Evolutionary conservation across 306 rosid genomes (phyloP).

Genomic region (Albizia julibrissin): DNA sequence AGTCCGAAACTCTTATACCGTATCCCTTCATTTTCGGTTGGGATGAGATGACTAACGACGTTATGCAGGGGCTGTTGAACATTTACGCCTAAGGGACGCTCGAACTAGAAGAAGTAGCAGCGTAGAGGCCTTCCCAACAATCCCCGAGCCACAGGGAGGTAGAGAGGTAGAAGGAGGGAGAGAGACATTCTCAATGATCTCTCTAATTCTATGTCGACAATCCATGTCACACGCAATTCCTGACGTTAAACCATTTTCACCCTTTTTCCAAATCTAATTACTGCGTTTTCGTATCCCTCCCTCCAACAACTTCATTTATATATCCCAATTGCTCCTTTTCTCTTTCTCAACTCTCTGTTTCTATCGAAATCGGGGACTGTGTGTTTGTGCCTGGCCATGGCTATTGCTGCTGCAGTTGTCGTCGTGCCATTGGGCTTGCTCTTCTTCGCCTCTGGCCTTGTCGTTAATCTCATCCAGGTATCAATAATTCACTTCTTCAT

Average conservation of each 20-base stretch:
- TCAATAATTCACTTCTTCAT: background rate
- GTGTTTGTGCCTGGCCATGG: conserved; percentile 53
- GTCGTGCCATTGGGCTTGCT: conserved; percentile 83
- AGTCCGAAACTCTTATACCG: too few species aligned
- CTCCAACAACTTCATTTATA: background rate
- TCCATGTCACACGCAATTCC: conserved; percentile 1
- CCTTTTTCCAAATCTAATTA: background rate
- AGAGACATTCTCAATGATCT: background rate
- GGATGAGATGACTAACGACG: too few species aligned
- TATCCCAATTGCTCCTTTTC: background rate
- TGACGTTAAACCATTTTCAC: background rate
- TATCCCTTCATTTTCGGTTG: too few species aligned
- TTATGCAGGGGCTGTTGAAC: background rate
- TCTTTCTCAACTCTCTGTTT: conserved; percentile 20
- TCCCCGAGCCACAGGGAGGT: background rate
- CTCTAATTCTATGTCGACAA: background rate
- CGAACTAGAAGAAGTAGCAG: background rate
- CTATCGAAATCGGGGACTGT: background rate
- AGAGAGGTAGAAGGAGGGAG: background rate
- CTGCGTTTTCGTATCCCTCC: background rate
- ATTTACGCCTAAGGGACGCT: background rate
- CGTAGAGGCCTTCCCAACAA: background rate
- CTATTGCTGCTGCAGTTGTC: conserved; percentile 80
- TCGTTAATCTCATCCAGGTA: conserved; percentile 85
- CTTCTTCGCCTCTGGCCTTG: conserved; percentile 86